Evolutionary conservation across 2,329 filamentous ascomycete genomes (phyloP).

Genomic region (Blastomyces percursus): DNA sequence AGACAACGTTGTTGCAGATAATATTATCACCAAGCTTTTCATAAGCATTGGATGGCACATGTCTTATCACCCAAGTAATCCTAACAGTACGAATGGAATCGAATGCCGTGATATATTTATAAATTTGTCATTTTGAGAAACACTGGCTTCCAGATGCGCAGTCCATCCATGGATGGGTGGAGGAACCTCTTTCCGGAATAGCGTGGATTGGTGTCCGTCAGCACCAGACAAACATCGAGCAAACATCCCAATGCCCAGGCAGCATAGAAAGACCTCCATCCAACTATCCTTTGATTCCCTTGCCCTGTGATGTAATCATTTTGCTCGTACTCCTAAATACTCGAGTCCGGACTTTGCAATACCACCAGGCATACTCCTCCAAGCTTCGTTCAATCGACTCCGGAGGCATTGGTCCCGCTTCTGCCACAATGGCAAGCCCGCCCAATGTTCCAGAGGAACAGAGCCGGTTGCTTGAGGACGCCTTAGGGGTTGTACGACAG

Average conservation of each 20-base stretch:
- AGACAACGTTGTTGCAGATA: not conserved
- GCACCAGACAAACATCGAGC: not conserved
- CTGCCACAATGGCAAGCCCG: slow-evolving; percentile 37
- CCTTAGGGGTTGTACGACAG: slow-evolving; percentile 87
- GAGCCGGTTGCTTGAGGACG: slow-evolving; percentile 93
- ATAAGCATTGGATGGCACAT: not conserved
- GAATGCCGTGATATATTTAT: not conserved
- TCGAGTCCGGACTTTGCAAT: not conserved
- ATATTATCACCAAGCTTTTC: not conserved
- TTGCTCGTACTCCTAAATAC: not conserved
- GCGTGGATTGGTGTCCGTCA: not conserved
- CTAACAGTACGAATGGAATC: not conserved
- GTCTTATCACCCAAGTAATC: not conserved
- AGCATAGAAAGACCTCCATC: not conserved
- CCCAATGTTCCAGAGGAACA: slow-evolving; percentile 63
- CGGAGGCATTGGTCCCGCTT: slow-evolving; percentile 17
- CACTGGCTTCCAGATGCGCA: not conserved
- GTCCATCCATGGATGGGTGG: too few species aligned
- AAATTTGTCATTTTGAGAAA: not conserved
- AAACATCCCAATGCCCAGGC: not conserved
- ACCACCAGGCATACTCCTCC: not conserved
- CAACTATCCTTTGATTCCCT: not conserved
- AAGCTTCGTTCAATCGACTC: slow-evolving; percentile 8
- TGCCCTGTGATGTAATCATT: not conserved
- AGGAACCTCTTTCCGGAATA: slow-evolving; percentile 5